These are phyloP conservation scores for Castanea sativa DNA, from an alignment of 306 rosid genomes.

Conservation along the genomic window DNA sequence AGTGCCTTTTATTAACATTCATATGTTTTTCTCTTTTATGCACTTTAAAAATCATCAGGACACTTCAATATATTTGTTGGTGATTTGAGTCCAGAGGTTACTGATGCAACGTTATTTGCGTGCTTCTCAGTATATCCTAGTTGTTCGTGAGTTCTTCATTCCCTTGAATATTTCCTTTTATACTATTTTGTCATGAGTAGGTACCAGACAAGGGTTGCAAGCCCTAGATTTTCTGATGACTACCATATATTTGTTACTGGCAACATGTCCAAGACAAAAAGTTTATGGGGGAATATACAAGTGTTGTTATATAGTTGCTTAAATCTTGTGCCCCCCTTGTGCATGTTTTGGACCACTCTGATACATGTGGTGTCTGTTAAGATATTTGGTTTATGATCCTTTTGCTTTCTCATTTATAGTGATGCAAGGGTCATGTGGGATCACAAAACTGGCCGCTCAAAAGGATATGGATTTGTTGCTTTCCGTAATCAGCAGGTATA, in stretches of 20 bases:
- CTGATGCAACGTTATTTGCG: slow-evolving; percentile 71
- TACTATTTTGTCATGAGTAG: slow-evolving; percentile 19
- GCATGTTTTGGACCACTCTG: background rate
- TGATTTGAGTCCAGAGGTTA: slow-evolving; percentile 76
- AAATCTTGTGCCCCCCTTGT: background rate
- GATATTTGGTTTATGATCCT: slow-evolving; percentile 30
- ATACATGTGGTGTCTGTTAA: background rate
- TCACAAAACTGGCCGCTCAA: slow-evolving; percentile 67
- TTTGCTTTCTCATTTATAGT: slow-evolving; percentile 36
- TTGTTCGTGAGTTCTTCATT: slow-evolving; percentile 70
- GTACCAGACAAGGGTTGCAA: slow-evolving; percentile 16
- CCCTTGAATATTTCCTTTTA: slow-evolving; percentile 32
- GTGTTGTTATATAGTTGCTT: background rate
- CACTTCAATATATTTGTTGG: slow-evolving; percentile 68
- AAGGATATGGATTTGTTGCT: slow-evolving; percentile 67
- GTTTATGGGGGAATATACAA: slow-evolving; percentile 29
- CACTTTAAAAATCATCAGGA: slow-evolving; percentile 55
- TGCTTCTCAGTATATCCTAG: slow-evolving; percentile 76
- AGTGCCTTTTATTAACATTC: slow-evolving; percentile 29
- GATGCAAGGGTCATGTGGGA: slow-evolving; percentile 76
- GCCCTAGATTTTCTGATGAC: slow-evolving; percentile 19
- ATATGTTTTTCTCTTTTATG: slow-evolving; percentile 40
- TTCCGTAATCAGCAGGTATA: slow-evolving; percentile 66
- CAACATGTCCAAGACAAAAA: slow-evolving; percentile 27
- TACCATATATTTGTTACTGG: slow-evolving; percentile 16